Base-by-base conservation (phyloP, 78 protist genomes). In the Capsaspora owczarzaki region DNA sequence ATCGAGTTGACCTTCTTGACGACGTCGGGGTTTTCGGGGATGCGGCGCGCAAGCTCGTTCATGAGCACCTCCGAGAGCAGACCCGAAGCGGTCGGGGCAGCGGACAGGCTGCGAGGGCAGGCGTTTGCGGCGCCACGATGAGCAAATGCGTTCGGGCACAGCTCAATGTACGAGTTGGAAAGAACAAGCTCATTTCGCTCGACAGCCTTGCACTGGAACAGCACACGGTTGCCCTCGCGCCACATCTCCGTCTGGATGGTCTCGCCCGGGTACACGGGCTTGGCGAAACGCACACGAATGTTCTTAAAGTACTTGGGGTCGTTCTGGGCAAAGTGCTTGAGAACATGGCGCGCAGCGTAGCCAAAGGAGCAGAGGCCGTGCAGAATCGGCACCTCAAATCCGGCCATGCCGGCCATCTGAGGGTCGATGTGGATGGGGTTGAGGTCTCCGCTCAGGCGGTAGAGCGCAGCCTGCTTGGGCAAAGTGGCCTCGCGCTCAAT, bases 291-390 rank as follows among this genome's bases (percentile, higher is more conserved):
- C 38, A 40, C 83, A 44, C 56, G 76, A 3, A 83, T 41, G 23
- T 61, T 10, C 37, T 76, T 47, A 71, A 83, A 56, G 44, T 22
- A 51, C 20, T 1, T 29, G 22, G 81, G 43, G 63, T 83, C 87
- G 60, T 38, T 61, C 37, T n/a, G 27, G 25, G 51, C 27, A 31
- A n/a, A 83, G 38, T 49, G 63, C 33, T 35, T 3, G 41, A 84
- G 10, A 23, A 84, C 51, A 76, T 43, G 78, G 25, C 76, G 84
- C 25, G 37, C 56, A 38, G 75, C 63, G 22, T 25, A 38, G 12
- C 88, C 88, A 20, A 74, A 78, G 23, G 88, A 44, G 78, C 88
- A 84, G 42, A 84, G 83, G 31, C 88, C 88, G 60, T 84, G 88
- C 38, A 84, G 80, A 25, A 84, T 84, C 29, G 88, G 85, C 80